Conservation (phyloP, 225 moss, liverwort and hornwort genomes). For the Pleurozium schreberi region DNA sequence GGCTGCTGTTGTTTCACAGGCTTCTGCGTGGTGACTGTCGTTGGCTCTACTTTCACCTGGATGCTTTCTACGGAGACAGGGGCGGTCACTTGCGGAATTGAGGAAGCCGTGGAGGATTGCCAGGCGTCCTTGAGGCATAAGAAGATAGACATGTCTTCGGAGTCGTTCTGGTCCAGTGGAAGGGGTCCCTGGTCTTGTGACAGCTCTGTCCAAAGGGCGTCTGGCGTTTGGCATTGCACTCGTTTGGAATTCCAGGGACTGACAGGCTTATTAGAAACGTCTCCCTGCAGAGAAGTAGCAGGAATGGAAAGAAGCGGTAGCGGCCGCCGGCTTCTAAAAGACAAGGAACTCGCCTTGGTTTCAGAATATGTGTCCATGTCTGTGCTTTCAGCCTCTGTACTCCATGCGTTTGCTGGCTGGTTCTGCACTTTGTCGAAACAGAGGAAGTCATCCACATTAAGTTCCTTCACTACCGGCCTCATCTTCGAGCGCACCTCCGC, state of each 20-base stretch:
- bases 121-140: constrained; percentile 21
- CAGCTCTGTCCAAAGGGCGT: constrained; percentile 8
- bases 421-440: constrained; percentile 29
- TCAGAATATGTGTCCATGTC: not conserved
- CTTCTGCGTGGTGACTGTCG: not conserved
- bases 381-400: not conserved
- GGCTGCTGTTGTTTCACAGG: constrained; percentile 13
- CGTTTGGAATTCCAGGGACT: constrained; percentile 28
- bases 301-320: constrained; percentile 16
- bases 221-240: constrained; percentile 19
- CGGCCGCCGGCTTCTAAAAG: not conserved
- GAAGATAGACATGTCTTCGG: constrained; percentile 17
- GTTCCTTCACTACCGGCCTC: constrained; percentile 2
- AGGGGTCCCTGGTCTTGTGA: constrained; percentile 9
- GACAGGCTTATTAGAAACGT: not conserved
- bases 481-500: constrained; percentile 8
- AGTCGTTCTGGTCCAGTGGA: constrained; percentile 22
- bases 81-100: not conserved
- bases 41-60: not conserved
- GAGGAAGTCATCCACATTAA: constrained; percentile 24
- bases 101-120: not conserved
- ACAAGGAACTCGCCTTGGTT: not conserved
- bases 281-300: not conserved
- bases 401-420: constrained; percentile 6
- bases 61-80: not conserved